Base-by-base conservation (phyloP, 768 basidiomycete genomes). In the Hygrophoropsis aurantiaca region DNA sequence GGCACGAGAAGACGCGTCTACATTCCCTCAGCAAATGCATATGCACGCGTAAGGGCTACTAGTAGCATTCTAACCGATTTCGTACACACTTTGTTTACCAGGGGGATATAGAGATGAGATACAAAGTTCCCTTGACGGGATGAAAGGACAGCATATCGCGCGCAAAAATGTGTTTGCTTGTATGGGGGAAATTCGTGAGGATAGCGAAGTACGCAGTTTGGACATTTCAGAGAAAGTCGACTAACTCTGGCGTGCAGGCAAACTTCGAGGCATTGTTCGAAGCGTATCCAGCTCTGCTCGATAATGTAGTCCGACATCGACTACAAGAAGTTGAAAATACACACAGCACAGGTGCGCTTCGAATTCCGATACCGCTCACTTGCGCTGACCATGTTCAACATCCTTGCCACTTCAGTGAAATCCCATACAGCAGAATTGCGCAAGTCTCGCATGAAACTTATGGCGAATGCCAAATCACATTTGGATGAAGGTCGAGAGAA, bases 401-500 rank as follows among this genome's bases (percentile, higher is more conserved):
- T 30, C 6, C 13, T 13, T 30, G 6, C 30, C 15, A 5, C 2
- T 37, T 37, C 25, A 74, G 73, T 62, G 19, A 61, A 67, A 55
- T 32, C 46, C 9, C 72, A 72, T 21, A 49, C 58, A 11, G 37
- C 38, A 15, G 70, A 52, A 15, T 67, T 66, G 50, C 62, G 59
- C 24, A 60, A 56, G 25, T 72, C 68, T 4, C 65, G 74, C 40
- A 59, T 58, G 44, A 56, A 60, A 16, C 51, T 72, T 6, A 58
- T 74, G 50, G 57, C 59, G 41, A 54, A 57, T 33, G 65, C 68
- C 25, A 67, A 67, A 47, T 46, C 48, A 3, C 60, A 55, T 23
- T 62, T 71, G 3, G 68, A 73, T 18, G 66, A 73, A 35, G 62
- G 61, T 23, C 54, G 70, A 38, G 73, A 74, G 49, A 64, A 59